phyloP scores from a whole-genome alignment of 1,284 basidiomycete genomes.

The Heliocybe sulcata region DNA sequence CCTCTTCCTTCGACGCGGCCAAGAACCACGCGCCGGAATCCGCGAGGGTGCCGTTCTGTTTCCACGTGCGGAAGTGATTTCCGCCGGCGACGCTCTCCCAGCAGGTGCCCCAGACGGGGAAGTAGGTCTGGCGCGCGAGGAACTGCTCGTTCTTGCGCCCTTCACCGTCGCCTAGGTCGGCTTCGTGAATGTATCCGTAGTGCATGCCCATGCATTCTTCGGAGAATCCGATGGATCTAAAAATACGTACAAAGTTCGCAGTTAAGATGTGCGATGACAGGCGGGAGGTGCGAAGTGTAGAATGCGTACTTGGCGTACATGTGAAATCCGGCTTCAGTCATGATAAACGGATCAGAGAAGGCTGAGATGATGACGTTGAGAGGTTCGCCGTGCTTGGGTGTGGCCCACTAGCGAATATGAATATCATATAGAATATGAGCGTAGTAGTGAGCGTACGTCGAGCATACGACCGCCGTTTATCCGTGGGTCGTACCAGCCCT shows the following conservation, averaged over 20 bases:
- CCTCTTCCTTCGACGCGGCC: conserved; percentile 63
- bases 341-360: conserved; percentile 34
- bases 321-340: conserved; percentile 32
- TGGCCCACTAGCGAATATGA: conserved; percentile 44
- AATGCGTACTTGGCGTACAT: conserved; percentile 32
- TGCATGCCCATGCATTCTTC: conserved; percentile 40
- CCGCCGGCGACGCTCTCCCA: conserved; percentile 42
- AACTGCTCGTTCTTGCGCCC: conserved; percentile 32
- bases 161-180: conserved; percentile 38
- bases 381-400: conserved; percentile 35
- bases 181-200: conserved; percentile 33
- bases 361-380: conserved; percentile 39
- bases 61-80: conserved; percentile 41
- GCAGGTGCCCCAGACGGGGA: conserved; percentile 36
- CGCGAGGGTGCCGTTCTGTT: conserved; percentile 35
- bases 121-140: conserved; percentile 35
- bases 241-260: background rate
- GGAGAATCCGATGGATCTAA: conserved; percentile 63
- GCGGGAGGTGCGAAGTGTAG: background rate
- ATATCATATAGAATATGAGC: background rate
- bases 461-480: conserved; percentile 61
- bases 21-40: conserved; percentile 41
- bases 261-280: conserved; percentile 3
- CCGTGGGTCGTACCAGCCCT: conserved; percentile 67
- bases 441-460: conserved; percentile 37